Base-by-base conservation (phyloP, 495 filamentous ascomycete genomes). In the Penicillium coprophilum region DNA sequence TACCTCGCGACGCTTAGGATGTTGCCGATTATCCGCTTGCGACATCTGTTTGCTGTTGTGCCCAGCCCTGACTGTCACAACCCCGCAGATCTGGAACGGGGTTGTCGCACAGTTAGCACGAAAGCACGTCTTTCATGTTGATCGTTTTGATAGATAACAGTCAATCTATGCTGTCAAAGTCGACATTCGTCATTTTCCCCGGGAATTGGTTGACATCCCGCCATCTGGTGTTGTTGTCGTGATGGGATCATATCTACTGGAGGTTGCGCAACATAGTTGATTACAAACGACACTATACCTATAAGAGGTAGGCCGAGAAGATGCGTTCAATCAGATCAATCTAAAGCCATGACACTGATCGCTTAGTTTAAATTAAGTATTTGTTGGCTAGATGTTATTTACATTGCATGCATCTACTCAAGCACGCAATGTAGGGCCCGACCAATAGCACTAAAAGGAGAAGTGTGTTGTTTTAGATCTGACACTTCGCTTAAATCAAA, bases 21-120 rank as follows among this genome's bases (percentile, higher is more conserved):
- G 13, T 20, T 65, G 60, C 63, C 63, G 63, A 39, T 47, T 53
- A 54, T 47, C 60, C 60, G 60, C 11, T 40, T 39, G 15, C 43
- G 28, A 56, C 17, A 17, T 17, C 24, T 21, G 11, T 13, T 7
- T 43, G n/a, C 9, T 43, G 19, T 4, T 12, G 21, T 21, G 21
- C n/a, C 13, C 6, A 11, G 17, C 7, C 34, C 34, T 17, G 7
- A 38, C n/a, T n/a, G 10, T 21, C 31, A 23, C 20, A 48, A 41
- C 30, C 36, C 19, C 34, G 43, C 43, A 43, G 11, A 10, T 20
- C 56, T 54, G 21, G 23, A 53, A 44, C 38, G 8, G n/a, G 9
- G 30, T 48, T 59, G 51, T 63, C 54, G 57, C 27, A 51, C 17
- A 36, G 11, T 36, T 28, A n/a, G 3, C 13, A 3, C 2, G 6